Conservation (phyloP, 2,329 filamentous ascomycete species). For the Blastomyces parvus region DNA sequence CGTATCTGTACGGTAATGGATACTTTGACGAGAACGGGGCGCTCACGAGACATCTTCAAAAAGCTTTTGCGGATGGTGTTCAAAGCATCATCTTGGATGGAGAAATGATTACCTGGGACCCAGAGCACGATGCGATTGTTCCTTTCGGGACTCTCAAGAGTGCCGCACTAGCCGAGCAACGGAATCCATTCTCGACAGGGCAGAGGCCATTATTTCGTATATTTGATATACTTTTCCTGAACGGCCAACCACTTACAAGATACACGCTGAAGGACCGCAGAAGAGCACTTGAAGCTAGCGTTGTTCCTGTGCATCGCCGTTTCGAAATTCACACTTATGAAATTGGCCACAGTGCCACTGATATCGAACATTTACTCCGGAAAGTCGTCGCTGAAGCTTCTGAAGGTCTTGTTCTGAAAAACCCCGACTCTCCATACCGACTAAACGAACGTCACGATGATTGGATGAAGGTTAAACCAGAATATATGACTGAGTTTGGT, state of each 20-base stretch:
- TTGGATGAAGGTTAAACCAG: constrained; percentile 98
- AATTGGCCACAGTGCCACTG: constrained; percentile 55
- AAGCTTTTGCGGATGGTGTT: constrained; percentile 68
- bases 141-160: constrained; percentile 91
- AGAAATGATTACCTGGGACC: constrained; percentile 98
- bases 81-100: constrained; percentile 86
- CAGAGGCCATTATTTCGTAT: constrained; percentile 71
- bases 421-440: constrained; percentile 74
- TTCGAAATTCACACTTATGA: constrained; percentile 73
- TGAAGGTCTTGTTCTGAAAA: constrained; percentile 89
- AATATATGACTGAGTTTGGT: constrained; percentile 95
- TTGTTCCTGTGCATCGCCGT: constrained; percentile 61
- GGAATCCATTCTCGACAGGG: constrained; percentile 55
- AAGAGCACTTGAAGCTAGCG: constrained; percentile 60
- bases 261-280: constrained; percentile 77
- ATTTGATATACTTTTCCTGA: constrained; percentile 87
- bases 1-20: constrained; percentile 77
- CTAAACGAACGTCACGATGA: constrained; percentile 87
- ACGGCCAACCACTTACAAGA: constrained; percentile 65
- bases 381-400: constrained; percentile 77
- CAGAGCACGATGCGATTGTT: constrained; percentile 70
- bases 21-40: constrained; percentile 66
- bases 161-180: constrained; percentile 69
- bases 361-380: constrained; percentile 70
- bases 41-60: constrained; percentile 67